Evolutionary conservation across 2,329 filamentous ascomycete genomes (phyloP), one percentile per base, ranked within the genome.

Genomic region (Thielaviopsis ethacetica): DNA sequence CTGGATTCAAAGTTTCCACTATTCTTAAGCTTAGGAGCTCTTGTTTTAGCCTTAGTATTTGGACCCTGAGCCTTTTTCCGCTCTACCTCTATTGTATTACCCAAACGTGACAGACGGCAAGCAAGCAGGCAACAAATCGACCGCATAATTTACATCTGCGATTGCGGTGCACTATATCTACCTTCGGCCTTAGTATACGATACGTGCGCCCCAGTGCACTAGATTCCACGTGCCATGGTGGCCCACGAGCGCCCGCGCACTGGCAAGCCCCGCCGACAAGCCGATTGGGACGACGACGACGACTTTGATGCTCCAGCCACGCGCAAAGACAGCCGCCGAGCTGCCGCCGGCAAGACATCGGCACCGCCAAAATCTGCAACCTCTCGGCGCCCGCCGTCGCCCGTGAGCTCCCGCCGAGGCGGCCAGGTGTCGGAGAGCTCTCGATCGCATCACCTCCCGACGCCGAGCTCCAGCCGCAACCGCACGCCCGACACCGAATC

Each of bases 391-490:
- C 59, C 59, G 15, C 41, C 51, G 22, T 57, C 59, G 41, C 59
- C 58, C 24, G 53, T 58, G n/a, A 58, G 52, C 41, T 57, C 55
- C 34, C 59, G 59, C 22, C 41, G 59, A 7, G 59, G 51, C 17
- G 55, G 54, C 5, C 54, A 56, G 21, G 34, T 26, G 27, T 60
- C 59, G 4, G 59, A 60, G 51, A 58, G 52, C 21, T 58, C 59
- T n/a, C 59, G 44, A 24, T 61, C 59, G 21, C 51, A 61, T 19
- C 51, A 55, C 6, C 41, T 61, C 17, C 59, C 59, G 15, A 61
- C 60, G 7, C 60, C 60, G 4, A 53, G 30, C 5, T 61, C 60
- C 15, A 61, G 60, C 34, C 47, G 60, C 5, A 55, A 61, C 34
- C 49, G 56, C 21, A 61, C 60, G 12, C 60, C 60, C 47, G 53